phyloP scores from a whole-genome alignment of 192 early-diverging fungal genomes.

The Gonapodya sp. region DNA sequence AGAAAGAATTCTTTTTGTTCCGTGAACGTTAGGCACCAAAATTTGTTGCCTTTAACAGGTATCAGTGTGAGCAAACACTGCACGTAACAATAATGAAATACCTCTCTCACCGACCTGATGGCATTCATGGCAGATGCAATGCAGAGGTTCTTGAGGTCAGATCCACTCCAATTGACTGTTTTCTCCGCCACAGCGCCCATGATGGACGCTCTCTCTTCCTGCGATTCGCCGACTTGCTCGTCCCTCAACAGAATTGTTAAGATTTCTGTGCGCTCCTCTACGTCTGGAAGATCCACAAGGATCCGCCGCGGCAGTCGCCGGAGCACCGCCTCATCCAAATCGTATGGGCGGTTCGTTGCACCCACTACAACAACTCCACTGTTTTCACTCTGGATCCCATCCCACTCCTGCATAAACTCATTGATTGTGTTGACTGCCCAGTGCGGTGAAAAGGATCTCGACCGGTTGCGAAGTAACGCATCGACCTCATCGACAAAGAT shows the following conservation, averaged over 20 bases:
- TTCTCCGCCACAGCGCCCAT: conserved; percentile 56
- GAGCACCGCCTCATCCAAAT: conserved; percentile 92
- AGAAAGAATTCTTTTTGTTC: background rate
- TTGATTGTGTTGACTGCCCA: conserved; percentile 75
- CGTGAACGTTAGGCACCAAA: background rate
- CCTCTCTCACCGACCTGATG: background rate
- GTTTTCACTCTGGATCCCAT: conserved; percentile 58
- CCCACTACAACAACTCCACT: conserved; percentile 77
- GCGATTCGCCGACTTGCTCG: conserved; percentile 52
- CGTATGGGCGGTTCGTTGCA: conserved; percentile 93
- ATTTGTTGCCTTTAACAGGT: background rate
- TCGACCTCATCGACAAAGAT: conserved; percentile 96
- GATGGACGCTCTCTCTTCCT: conserved; percentile 23
- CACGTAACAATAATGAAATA: background rate
- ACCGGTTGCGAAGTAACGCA: conserved; percentile 70
- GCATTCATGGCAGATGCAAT: conserved; percentile 58
- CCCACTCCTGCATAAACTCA: conserved; percentile 98
- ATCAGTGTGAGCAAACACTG: background rate
- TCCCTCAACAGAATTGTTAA: conserved; percentile 64
- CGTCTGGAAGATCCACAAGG: conserved; percentile 79
- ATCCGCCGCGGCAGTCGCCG: conserved; percentile 86
- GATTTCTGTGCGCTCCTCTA: conserved; percentile 64
- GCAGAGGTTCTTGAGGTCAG: conserved; percentile 91
- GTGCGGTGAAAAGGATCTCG: conserved; percentile 32
- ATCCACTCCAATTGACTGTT: conserved; percentile 76